Conservation (phyloP, 768 basidiomycete genomes). For the Panaeolus papilionaceus region DNA sequence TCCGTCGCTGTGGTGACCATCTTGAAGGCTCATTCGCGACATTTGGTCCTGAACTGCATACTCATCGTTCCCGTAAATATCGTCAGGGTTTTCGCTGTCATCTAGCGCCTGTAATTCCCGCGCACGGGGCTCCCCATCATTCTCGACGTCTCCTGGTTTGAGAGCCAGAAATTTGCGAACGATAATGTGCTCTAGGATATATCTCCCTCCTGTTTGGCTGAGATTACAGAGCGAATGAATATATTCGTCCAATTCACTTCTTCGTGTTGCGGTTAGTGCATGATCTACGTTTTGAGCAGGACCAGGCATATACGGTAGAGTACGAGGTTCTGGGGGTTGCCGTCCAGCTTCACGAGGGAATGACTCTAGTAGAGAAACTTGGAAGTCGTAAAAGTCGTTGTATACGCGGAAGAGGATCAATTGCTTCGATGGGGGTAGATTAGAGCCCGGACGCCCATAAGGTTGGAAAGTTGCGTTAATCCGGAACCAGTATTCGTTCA, state of each 20-base stretch:
- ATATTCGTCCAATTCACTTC: conserved; percentile 89
- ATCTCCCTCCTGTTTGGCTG: conserved; percentile 66
- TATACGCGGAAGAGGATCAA: conserved; percentile 94
- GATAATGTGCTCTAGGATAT: conserved; percentile 82
- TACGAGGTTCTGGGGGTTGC: conserved; percentile 65
- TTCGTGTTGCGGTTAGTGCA: conserved; percentile 78
- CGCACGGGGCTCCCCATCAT: conserved; percentile 63
- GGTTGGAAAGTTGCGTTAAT: conserved; percentile 91
- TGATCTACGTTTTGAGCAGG: conserved; percentile 87
- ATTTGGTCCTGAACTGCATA: conserved; percentile 57
- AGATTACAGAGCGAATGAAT: conserved; percentile 81
- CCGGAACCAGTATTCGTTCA: conserved; percentile 97
- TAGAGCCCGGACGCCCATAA: conserved; percentile 64
- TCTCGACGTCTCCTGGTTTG: conserved; percentile 86
- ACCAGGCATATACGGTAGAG: conserved; percentile 98
- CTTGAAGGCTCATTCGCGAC: conserved; percentile 53
- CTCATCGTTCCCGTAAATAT: conserved; percentile 38
- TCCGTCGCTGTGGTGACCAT: conserved; percentile 59
- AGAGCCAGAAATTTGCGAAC: conserved; percentile 85
- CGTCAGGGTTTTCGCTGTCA: conserved; percentile 41
- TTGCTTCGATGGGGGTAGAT: conserved; percentile 71
- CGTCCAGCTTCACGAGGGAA: conserved; percentile 95
- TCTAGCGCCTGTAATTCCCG: conserved; percentile 65
- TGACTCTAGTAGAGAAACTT: conserved; percentile 82
- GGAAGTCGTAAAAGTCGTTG: conserved; percentile 98